Conservation (phyloP, 2,329 filamentous ascomycete species). For the Xylariaceae sp. region DNA sequence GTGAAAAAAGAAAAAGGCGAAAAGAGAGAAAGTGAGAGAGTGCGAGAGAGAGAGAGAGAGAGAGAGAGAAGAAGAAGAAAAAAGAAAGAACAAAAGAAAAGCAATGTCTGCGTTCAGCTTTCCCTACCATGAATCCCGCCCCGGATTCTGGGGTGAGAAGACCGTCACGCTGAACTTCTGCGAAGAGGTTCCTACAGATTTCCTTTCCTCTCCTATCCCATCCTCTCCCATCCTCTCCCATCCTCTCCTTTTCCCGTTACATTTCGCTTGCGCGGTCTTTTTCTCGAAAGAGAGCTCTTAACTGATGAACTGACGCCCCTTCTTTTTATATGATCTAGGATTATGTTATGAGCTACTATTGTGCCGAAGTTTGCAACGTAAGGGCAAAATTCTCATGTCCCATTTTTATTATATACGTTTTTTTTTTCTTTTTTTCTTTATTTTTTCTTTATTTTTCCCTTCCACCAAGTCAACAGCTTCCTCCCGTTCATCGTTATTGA, state of each 20-base stretch:
- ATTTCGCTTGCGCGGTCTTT: no score
- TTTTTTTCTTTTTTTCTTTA: no score
- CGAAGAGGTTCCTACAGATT: slow-evolving; percentile 56
- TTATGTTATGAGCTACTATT: slow-evolving; percentile 68
- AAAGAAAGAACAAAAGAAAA: no score
- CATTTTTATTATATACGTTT: background rate
- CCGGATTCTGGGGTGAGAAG: slow-evolving; percentile 62
- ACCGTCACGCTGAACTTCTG: slow-evolving; percentile 75
- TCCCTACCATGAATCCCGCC: slow-evolving; percentile 30
- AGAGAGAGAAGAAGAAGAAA: no score
- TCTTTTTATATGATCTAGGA: slow-evolving; percentile 29
- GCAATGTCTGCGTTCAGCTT: slow-evolving; percentile 25
- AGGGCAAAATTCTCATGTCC: background rate
- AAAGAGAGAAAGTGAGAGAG: no score
- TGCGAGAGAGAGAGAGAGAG: no score
- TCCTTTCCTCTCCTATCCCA: background rate
- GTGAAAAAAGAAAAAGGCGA: no score
- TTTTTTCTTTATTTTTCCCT: background rate
- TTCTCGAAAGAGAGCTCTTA: no score
- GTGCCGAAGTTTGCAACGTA: slow-evolving; percentile 68
- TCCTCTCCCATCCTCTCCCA: no score
- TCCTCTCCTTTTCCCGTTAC: no score
- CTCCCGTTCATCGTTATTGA: background rate
- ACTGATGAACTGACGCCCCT: slow-evolving; percentile 9
- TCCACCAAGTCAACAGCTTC: background rate